Evolutionary conservation across 2,329 filamentous ascomycete species (phyloP).

Genomic region (Tolypocladium amazonense): DNA sequence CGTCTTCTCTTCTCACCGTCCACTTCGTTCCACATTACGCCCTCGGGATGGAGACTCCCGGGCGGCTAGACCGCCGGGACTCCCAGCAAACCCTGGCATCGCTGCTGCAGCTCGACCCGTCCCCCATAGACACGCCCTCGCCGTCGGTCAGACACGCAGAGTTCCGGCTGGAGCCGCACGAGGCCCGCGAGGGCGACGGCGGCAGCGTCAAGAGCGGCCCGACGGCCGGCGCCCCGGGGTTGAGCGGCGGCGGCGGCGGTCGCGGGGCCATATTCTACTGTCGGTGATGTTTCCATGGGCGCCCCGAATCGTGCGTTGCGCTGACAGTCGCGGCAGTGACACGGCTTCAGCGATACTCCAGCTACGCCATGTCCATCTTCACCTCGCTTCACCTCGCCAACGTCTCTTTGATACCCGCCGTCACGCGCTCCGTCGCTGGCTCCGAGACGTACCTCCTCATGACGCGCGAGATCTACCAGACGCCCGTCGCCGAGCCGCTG

Average conservation of each 20-base stretch:
- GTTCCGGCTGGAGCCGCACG: slow-evolving; percentile 25
- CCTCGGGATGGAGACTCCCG: slow-evolving; percentile 7
- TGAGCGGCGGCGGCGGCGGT: slow-evolving; percentile 47
- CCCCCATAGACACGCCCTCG: slow-evolving; percentile 55
- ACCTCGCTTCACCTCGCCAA: slow-evolving; percentile 68
- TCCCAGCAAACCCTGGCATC: slow-evolving; percentile 50
- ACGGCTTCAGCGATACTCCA: slow-evolving; percentile 78
- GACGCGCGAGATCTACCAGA: slow-evolving; percentile 87
- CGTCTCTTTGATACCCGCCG: slow-evolving; percentile 68
- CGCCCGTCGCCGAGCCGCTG: slow-evolving; percentile 65
- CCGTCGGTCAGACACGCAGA: slow-evolving; percentile 12
- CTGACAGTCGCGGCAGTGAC: slow-evolving; percentile 11
- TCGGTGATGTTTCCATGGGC: slow-evolving; percentile 29
- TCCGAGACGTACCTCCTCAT: slow-evolving; percentile 84
- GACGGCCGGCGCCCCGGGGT: slow-evolving; percentile 33
- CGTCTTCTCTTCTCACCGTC: not conserved
- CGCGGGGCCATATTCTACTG: slow-evolving; percentile 67
- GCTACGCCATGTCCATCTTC: slow-evolving; percentile 73
- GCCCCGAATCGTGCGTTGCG: not conserved
- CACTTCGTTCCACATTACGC: not conserved
- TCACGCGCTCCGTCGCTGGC: slow-evolving; percentile 59
- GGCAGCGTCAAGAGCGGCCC: slow-evolving; percentile 29
- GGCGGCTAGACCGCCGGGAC: slow-evolving; percentile 19
- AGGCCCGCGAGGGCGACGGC: slow-evolving; percentile 15
- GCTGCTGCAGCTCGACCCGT: slow-evolving; percentile 70